These are phyloP conservation scores for Daldinia grandis DNA, from an alignment of 495 filamentous ascomycete species.

Conservation along the genomic window DNA sequence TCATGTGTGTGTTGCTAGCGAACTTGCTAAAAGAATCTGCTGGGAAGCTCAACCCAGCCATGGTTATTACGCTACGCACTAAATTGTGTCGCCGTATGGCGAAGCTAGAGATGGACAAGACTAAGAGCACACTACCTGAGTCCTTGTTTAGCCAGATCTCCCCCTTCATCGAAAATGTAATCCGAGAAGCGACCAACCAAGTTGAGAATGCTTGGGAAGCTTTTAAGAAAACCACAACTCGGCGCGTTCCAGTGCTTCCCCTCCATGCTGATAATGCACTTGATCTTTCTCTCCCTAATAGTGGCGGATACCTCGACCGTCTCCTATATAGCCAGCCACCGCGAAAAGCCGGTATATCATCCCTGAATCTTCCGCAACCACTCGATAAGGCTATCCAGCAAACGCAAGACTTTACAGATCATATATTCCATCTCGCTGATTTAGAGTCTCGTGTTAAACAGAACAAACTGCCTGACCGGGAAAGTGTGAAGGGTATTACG, in stretches of 20 bases:
- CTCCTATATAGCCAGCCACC: slow-evolving; percentile 1
- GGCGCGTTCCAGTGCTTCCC: slow-evolving; percentile 53
- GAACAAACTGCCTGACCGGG: background rate
- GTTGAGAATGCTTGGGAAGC: slow-evolving; percentile 43
- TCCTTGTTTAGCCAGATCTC: slow-evolving; percentile 30
- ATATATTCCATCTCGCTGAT: slow-evolving; percentile 27
- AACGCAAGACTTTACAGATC: slow-evolving; percentile 29
- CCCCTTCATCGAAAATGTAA: slow-evolving; percentile 28
- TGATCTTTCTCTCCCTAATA: slow-evolving; percentile 56
- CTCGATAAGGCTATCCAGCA: slow-evolving; percentile 32
- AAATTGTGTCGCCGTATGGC: slow-evolving; percentile 70
- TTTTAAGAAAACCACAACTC: slow-evolving; percentile 44
- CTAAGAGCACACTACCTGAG: background rate
- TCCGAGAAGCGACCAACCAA: slow-evolving; percentile 24
- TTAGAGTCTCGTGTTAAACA: slow-evolving; percentile 16
- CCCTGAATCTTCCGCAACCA: slow-evolving; percentile 30
- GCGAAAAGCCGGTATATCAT: background rate
- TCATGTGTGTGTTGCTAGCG: slow-evolving; percentile 58
- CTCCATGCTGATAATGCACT: slow-evolving; percentile 44
- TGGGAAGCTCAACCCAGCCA: slow-evolving; percentile 17
- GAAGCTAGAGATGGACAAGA: slow-evolving; percentile 61
- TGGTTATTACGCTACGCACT: slow-evolving; percentile 51
- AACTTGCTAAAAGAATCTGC: slow-evolving; percentile 54
- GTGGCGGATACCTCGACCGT: slow-evolving; percentile 50
- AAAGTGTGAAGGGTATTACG: background rate